These are phyloP conservation scores for Aspergillus fijiensis DNA, from an alignment of 2,329 filamentous ascomycete species.

Conservation along the genomic window DNA sequence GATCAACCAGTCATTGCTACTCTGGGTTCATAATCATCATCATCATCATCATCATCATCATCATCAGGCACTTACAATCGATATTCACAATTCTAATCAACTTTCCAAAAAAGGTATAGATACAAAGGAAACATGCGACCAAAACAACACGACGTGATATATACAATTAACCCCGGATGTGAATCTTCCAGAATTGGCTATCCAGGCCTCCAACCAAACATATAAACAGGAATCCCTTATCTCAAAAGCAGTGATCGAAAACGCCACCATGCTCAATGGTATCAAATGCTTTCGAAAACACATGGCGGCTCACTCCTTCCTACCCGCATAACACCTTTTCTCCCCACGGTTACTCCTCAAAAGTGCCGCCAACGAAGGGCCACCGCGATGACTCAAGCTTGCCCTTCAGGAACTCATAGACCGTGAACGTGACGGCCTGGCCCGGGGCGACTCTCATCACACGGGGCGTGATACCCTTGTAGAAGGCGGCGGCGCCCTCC, in stretches of 20 bases:
- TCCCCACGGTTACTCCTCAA: constrained; percentile 57
- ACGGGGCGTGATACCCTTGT: constrained; percentile 96
- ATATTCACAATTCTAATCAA: background rate
- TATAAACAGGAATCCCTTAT: constrained; percentile 16
- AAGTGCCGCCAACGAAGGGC: constrained; percentile 60
- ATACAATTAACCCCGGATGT: constrained; percentile 19
- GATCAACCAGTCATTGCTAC: no score
- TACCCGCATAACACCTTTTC: background rate
- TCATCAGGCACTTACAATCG: background rate
- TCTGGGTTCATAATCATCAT: no score
- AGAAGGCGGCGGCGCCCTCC: constrained; percentile 92
- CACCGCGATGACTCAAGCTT: constrained; percentile 67
- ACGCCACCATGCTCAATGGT: constrained; percentile 30
- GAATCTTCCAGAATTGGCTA: constrained; percentile 9
- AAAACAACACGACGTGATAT: constrained; percentile 17
- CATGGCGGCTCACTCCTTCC: constrained; percentile 8
- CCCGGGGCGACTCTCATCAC: constrained; percentile 97
- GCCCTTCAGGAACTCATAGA: constrained; percentile 75
- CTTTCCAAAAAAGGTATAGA: constrained; percentile 1
- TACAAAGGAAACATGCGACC: constrained; percentile 14
- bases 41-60: no score
- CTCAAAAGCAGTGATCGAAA: constrained; percentile 21
- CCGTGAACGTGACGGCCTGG: constrained; percentile 75
- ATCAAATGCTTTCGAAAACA: constrained; percentile 28
- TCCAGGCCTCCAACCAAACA: constrained; percentile 10